Percentiles rank a stretch among this genome's conserved stretches.
phyloP scores from a whole-genome alignment of 2,329 filamentous ascomycete genomes.

The Aureobasidium mangrovei region DNA sequence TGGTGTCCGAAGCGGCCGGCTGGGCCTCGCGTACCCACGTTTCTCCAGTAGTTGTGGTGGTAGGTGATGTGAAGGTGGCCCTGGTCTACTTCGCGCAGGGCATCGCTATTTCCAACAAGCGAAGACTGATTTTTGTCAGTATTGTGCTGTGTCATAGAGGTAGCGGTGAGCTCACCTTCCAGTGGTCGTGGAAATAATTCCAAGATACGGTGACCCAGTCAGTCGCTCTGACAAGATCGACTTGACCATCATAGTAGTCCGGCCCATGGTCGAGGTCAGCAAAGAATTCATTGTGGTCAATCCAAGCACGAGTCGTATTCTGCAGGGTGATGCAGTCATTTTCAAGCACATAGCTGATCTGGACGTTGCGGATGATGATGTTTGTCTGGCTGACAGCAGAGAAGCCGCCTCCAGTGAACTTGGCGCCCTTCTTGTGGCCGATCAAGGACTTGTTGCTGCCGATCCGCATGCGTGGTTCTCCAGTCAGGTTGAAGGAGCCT shows the following conservation, averaged over 20 bases:
- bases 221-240: constrained; percentile 38
- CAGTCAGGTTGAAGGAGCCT: constrained; percentile 34
- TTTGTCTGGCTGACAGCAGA: constrained; percentile 31
- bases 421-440: constrained; percentile 29
- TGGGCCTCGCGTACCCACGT: constrained; percentile 40
- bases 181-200: constrained; percentile 45
- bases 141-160: neutral
- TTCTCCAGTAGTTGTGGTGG: constrained; percentile 43
- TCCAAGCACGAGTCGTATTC: constrained; percentile 40
- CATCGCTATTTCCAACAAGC: constrained; percentile 35
- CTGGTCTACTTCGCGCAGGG: constrained; percentile 33
- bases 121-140: constrained; percentile 21
- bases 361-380: constrained; percentile 35
- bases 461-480: constrained; percentile 31
- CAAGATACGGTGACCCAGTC: constrained; percentile 41
- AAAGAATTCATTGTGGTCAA: constrained; percentile 42
- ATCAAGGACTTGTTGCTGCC: constrained; percentile 40
- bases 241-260: constrained; percentile 34
- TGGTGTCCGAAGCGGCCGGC: constrained; percentile 43
- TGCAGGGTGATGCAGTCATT: constrained; percentile 38
- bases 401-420: constrained; percentile 31
- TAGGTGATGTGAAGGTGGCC: constrained; percentile 42
- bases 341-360: constrained; percentile 29
- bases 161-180: constrained; percentile 24
- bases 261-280: constrained; percentile 29